Percentiles rank a stretch among this genome's conserved stretches.
Evolutionary conservation across 176 grass and related monocot genomes (phyloP).

Genomic region (Raddia guianensis): DNA sequence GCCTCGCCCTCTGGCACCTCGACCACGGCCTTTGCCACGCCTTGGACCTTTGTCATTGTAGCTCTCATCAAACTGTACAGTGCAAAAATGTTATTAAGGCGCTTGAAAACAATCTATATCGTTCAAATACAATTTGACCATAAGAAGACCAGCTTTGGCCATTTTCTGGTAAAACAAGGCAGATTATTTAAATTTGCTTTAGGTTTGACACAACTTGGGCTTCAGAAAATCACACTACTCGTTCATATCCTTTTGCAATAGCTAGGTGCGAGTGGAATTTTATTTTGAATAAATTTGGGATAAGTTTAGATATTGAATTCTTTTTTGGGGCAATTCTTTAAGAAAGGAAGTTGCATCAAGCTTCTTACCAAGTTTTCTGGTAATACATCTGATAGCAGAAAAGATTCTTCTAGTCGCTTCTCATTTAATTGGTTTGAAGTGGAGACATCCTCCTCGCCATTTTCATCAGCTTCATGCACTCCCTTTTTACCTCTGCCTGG

Average conservation of each 20-base stretch:
- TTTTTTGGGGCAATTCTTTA: background rate
- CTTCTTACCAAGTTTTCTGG: constrained; percentile 68
- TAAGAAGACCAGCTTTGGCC: background rate
- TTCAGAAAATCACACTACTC: background rate
- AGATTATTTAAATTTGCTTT: background rate
- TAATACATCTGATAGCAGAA: constrained; percentile 53
- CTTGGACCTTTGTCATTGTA: constrained; percentile 45
- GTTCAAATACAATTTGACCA: background rate
- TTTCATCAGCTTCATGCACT: constrained; percentile 51
- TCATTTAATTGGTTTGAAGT: constrained; percentile 74
- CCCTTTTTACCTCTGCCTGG: constrained; percentile 65
- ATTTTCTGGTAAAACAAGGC: background rate
- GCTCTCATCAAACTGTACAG: constrained; percentile 63
- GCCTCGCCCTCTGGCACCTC: constrained; percentile 50
- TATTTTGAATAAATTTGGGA: background rate
- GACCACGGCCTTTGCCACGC: constrained; percentile 50
- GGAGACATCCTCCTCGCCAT: constrained; percentile 74
- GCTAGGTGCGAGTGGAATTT: background rate
- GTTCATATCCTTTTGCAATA: constrained; percentile 4
- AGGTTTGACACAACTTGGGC: background rate
- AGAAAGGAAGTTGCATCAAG: background rate
- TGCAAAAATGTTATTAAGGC: constrained; percentile 16
- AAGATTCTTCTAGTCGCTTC: constrained; percentile 57
- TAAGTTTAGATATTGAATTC: background rate
- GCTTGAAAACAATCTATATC: background rate